Percentiles rank a stretch among this genome's conserved stretches.
Evolutionary conservation across 225 moss, liverwort and hornwort genomes (phyloP).

Genomic region (Bryoerythrophyllum caledonicum): DNA sequence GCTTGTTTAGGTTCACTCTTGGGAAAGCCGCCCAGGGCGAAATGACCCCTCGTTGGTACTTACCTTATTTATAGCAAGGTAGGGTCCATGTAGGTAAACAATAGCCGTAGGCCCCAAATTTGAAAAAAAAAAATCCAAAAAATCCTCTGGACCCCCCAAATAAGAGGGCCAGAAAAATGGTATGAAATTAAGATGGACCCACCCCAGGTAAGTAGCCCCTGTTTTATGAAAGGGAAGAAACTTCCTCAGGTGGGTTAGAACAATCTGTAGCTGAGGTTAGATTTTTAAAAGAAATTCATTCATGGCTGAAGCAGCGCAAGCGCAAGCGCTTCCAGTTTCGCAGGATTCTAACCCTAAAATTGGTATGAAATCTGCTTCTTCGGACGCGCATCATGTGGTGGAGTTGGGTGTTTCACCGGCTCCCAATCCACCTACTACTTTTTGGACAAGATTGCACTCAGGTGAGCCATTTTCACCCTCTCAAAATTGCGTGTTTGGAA

Average conservation of each 20-base stretch:
- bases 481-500: not conserved
- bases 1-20: too few species aligned
- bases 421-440: constrained; percentile 11
- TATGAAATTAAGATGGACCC: too few species aligned
- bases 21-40: too few species aligned
- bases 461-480: not conserved
- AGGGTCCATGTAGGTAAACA: too few species aligned
- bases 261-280: not conserved
- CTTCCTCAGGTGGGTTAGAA: not conserved
- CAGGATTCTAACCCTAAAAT: not conserved
- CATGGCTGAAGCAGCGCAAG: constrained; percentile 11
- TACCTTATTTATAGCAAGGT: too few species aligned
- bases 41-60: too few species aligned
- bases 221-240: not conserved
- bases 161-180: too few species aligned
- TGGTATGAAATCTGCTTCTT: not conserved
- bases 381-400: not conserved
- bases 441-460: constrained; percentile 14
- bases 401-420: constrained; percentile 4
- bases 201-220: too few species aligned
- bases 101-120: too few species aligned
- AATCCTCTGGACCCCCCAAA: too few species aligned
- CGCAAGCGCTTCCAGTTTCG: not conserved
- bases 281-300: not conserved
- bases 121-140: too few species aligned